phyloP scores from a whole-genome alignment of 2,329 filamentous ascomycete species.

The Ophiosphaerella korrae region DNA sequence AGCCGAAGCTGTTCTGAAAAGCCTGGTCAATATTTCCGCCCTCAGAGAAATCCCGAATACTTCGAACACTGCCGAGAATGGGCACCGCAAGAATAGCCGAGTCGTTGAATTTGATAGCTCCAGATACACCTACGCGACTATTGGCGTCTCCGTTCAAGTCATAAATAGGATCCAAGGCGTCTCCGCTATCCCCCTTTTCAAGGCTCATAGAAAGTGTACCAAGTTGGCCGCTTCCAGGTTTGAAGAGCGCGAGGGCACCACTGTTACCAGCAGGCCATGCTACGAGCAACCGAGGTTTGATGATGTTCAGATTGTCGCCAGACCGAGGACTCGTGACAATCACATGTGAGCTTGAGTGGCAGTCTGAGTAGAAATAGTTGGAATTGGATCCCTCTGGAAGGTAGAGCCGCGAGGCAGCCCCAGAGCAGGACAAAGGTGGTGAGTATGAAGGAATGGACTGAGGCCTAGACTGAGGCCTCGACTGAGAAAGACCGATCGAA shows the following conservation, averaged over 20 bases:
- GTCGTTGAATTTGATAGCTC: slow-evolving; percentile 61
- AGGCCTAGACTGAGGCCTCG: neutral
- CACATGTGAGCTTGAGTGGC: slow-evolving; percentile 63
- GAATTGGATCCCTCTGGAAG: slow-evolving; percentile 64
- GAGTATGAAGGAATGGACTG: neutral
- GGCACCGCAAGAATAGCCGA: slow-evolving; percentile 61
- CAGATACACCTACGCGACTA: slow-evolving; percentile 60
- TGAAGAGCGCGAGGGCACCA: slow-evolving; percentile 63
- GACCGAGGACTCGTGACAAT: slow-evolving; percentile 64
- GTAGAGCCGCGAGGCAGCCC: slow-evolving; percentile 41
- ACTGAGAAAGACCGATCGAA: slow-evolving; percentile 1
- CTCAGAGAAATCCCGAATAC: slow-evolving; percentile 67
- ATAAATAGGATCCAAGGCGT: slow-evolving; percentile 57
- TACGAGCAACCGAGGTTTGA: slow-evolving; percentile 62
- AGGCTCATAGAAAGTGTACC: slow-evolving; percentile 60
- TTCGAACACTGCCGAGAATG: slow-evolving; percentile 66
- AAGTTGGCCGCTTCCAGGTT: slow-evolving; percentile 59
- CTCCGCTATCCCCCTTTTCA: slow-evolving; percentile 52
- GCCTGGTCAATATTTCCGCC: slow-evolving; percentile 58
- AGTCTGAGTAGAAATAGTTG: slow-evolving; percentile 71
- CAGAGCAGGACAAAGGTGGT: slow-evolving; percentile 8
- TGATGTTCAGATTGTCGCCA: slow-evolving; percentile 60
- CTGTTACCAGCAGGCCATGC: slow-evolving; percentile 72
- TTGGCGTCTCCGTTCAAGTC: slow-evolving; percentile 33
- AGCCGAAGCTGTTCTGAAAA: slow-evolving; percentile 61